A percentile compares a stretch with the other conserved stretches of the same genome.
These are phyloP conservation scores for Myxozyma vanderwaltii DNA, from an alignment of 805 yeast species.

Conservation along the genomic window DNA sequence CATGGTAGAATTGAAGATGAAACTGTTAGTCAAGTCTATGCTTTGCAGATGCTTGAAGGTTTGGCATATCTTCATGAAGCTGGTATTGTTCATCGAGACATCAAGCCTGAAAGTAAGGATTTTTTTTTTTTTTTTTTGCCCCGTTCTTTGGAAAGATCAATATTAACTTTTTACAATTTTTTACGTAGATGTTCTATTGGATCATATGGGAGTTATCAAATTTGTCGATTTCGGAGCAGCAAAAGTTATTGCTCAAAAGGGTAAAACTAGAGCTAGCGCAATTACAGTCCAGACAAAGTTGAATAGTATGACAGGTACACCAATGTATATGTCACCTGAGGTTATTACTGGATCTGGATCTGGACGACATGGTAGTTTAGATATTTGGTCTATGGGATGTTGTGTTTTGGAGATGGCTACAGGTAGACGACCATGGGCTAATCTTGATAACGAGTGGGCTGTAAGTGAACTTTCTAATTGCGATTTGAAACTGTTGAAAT, in stretches of 20 bases:
- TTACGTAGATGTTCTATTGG: constrained; percentile 78
- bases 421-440: constrained; percentile 95
- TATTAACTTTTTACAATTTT: too few relatives aligned
- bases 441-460: constrained; percentile 96
- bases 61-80: constrained; percentile 90
- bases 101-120: constrained; percentile 71
- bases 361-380: constrained; percentile 67
- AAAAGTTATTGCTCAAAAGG: constrained; percentile 60
- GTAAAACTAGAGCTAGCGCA: constrained; percentile 44
- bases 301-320: constrained; percentile 81
- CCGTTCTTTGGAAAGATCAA: background rate
- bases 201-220: constrained; percentile 89
- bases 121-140: too few relatives aligned
- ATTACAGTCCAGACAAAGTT: constrained; percentile 39
- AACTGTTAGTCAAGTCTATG: constrained; percentile 83
- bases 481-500: background rate
- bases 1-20: constrained; percentile 97
- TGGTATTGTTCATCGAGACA: constrained; percentile 95
- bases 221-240: constrained; percentile 99
- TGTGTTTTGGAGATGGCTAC: constrained; percentile 96
- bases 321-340: constrained; percentile 99
- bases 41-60: constrained; percentile 92
- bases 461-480: constrained; percentile 2
- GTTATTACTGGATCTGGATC: constrained; percentile 75
- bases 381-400: constrained; percentile 97